These are phyloP conservation scores for Dothiorella sarmentorum DNA, from an alignment of 2,329 filamentous ascomycete genomes.

Conservation along the genomic window DNA sequence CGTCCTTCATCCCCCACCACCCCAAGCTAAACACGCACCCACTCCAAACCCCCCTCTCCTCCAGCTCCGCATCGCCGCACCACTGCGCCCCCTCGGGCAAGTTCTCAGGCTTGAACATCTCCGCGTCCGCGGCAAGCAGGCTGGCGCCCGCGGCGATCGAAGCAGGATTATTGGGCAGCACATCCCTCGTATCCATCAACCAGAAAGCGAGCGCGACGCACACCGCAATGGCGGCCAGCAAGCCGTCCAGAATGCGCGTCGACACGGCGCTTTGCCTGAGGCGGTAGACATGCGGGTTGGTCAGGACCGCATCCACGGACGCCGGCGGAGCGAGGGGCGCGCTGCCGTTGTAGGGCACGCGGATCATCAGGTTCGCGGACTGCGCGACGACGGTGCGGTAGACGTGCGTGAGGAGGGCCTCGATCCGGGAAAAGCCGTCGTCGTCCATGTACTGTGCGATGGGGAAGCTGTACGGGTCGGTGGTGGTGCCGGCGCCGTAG, in stretches of 20 bases:
- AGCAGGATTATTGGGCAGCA: neutral
- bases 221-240: neutral
- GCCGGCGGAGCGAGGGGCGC: neutral
- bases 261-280: neutral
- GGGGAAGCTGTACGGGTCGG: neutral
- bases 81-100: neutral
- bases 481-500: neutral
- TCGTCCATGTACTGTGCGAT: neutral
- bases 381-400: neutral
- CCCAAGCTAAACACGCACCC: neutral
- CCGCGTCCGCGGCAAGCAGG: neutral
- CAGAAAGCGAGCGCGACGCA: neutral
- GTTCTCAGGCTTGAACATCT: neutral
- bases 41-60: neutral
- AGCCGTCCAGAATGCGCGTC: neutral
- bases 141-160: neutral
- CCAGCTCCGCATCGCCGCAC: neutral
- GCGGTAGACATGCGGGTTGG: neutral
- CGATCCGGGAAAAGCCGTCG: neutral
- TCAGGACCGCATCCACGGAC: neutral
- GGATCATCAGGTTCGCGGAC: neutral
- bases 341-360: neutral
- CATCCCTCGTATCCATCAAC: neutral
- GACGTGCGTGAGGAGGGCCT: neutral
- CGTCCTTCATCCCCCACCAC: neutral